These are phyloP conservation scores for Blastobotrys raffinosifermentans DNA, from an alignment of 1,139 yeast species.

Conservation along the genomic window DNA sequence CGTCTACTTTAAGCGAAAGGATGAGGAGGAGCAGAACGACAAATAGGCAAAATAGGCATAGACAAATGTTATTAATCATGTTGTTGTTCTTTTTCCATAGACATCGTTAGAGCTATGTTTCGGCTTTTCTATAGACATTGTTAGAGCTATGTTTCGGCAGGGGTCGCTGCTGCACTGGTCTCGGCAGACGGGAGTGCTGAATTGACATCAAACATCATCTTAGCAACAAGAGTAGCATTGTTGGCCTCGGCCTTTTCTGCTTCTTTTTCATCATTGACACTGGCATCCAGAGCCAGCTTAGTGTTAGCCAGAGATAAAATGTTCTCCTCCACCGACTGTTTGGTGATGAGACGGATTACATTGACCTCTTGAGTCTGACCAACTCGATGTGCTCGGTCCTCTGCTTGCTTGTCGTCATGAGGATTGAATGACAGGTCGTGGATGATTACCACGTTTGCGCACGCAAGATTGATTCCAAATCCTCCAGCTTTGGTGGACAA, in stretches of 20 bases:
- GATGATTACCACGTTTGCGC: conserved; percentile 88
- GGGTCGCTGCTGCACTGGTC: neutral
- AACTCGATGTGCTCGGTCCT: conserved; percentile 95
- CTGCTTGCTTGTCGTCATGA: conserved; percentile 97
- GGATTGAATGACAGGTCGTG: conserved; percentile 96
- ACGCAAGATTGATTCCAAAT: conserved; percentile 91
- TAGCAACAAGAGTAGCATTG: conserved; percentile 42
- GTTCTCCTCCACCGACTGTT: conserved; percentile 80
- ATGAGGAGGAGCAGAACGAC: conserved; percentile 1
- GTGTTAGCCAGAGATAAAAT: conserved; percentile 83
- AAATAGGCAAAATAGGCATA: conserved; percentile 3
- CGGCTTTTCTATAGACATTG: too few relatives aligned
- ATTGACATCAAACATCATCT: conserved; percentile 30
- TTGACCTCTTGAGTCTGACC: conserved; percentile 88
- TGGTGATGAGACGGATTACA: conserved; percentile 70
- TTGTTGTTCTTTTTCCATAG: too few relatives aligned
- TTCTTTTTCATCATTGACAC: conserved; percentile 48
- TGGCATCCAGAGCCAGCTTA: conserved; percentile 78
- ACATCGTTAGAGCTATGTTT: neutral
- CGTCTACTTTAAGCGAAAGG: conserved; percentile 15
- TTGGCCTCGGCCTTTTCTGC: conserved; percentile 53
- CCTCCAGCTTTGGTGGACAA: conserved; percentile 97
- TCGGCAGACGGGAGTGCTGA: neutral
- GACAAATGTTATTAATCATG: too few relatives aligned
- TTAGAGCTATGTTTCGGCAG: neutral